Conservation (phyloP, 805 yeast genomes). For the Teunomyces kruisii region DNA sequence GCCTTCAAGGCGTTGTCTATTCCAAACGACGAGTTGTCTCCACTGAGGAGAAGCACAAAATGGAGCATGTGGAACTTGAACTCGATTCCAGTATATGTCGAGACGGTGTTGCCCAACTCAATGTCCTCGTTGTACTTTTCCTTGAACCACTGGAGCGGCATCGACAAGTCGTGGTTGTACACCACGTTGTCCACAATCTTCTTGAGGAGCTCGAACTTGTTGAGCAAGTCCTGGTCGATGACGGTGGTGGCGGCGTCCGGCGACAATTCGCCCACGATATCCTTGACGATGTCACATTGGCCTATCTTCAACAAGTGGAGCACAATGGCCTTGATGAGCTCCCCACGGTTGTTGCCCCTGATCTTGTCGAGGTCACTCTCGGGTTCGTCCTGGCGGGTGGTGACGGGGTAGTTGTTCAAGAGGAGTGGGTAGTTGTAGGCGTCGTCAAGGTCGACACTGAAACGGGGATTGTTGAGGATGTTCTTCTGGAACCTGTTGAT, state of each 20-base stretch:
- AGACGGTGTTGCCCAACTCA: background rate
- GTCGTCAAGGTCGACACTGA: conserved; percentile 34
- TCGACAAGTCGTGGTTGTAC: conserved; percentile 28
- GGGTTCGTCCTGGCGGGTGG: background rate
- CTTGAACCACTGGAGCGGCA: conserved; percentile 35
- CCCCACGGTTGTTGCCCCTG: conserved; percentile 25
- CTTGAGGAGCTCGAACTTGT: conserved; percentile 27
- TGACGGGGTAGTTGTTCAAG: conserved; percentile 26
- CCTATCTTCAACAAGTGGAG: conserved; percentile 42
- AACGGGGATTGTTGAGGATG: conserved; percentile 27
- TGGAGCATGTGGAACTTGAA: conserved; percentile 43
- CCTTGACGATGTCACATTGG: conserved; percentile 35
- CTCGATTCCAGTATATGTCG: conserved; percentile 23
- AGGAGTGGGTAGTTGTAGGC: conserved; percentile 41
- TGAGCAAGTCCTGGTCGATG: conserved; percentile 24
- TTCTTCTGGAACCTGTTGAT: conserved; percentile 35
- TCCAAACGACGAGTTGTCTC: conserved; percentile 6
- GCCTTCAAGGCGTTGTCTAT: conserved; percentile 31
- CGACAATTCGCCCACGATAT: conserved; percentile 23
- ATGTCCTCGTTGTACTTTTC: conserved; percentile 17
- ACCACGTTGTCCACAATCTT: conserved; percentile 35
- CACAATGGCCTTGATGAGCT: conserved; percentile 36
- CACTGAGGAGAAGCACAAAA: conserved; percentile 30
- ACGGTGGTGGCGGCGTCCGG: conserved; percentile 12
- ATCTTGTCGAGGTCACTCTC: conserved; percentile 5